Evolutionary conservation across 495 filamentous ascomycete species (phyloP).

Genomic region (Paragyromitra xinjiangensis): DNA sequence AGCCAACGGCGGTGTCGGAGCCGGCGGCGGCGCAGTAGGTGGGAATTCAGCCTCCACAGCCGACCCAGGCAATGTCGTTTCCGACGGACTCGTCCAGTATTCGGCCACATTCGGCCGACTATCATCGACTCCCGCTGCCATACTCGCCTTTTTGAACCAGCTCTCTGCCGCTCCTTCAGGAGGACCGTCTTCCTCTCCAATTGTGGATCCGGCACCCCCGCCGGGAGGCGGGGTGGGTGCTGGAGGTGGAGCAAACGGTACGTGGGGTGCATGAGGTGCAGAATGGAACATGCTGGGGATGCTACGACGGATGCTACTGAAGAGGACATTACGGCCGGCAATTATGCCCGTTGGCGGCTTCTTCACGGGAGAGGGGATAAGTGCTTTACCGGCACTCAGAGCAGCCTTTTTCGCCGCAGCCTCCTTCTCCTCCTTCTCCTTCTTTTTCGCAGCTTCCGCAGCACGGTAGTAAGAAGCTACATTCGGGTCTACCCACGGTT

Average conservation of each 20-base stretch:
- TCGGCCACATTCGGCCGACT: slow-evolving; percentile 5
- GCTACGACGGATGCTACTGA: slow-evolving; percentile 37
- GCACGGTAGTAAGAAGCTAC: slow-evolving; percentile 42
- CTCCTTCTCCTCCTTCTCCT: slow-evolving; percentile 49
- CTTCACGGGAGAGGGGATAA: slow-evolving; percentile 27
- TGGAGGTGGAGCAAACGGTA: slow-evolving; percentile 31
- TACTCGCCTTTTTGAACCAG: slow-evolving; percentile 42
- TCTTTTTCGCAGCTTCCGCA: slow-evolving; percentile 56
- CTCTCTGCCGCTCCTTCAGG: slow-evolving; percentile 38
- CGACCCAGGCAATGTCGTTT: slow-evolving; percentile 7
- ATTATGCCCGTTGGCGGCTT: slow-evolving; percentile 1
- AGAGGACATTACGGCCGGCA: slow-evolving; percentile 29
- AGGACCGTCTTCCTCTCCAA: slow-evolving; percentile 38
- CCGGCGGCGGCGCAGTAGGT: slow-evolving; percentile 33
- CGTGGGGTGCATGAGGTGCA: slow-evolving; percentile 5
- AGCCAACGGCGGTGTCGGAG: slow-evolving; percentile 46
- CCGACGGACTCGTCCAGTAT: slow-evolving; percentile 37
- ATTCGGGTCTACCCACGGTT: slow-evolving; percentile 37
- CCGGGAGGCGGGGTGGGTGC: slow-evolving; percentile 44
- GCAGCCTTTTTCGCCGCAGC: slow-evolving; percentile 49
- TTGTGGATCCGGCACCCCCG: slow-evolving; percentile 21
- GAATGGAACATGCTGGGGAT: slow-evolving; percentile 14
- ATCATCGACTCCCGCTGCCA: slow-evolving; percentile 18
- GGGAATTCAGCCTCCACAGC: slow-evolving; percentile 31
- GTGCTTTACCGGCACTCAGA: slow-evolving; percentile 28